A percentile compares a stretch with the other conserved stretches of the same genome.
Evolutionary conservation across 352 stramenopile species (phyloP).

Genomic region (Pythium rishiriense): DNA sequence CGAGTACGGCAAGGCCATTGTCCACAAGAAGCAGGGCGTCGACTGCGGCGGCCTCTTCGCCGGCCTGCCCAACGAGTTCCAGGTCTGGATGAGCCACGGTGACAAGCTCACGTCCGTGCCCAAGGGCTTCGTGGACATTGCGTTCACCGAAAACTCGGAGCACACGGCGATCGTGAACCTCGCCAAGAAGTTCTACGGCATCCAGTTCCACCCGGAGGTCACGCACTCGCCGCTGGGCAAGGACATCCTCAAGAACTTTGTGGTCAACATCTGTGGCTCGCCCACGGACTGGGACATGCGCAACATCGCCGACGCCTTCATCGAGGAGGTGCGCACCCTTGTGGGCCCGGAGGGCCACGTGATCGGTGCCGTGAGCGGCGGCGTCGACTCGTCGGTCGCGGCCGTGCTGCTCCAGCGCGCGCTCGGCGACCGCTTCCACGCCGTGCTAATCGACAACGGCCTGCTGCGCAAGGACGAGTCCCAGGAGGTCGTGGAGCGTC

Average conservation of each 20-base stretch:
- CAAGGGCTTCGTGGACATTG: constrained; percentile 91
- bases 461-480: constrained; percentile 97
- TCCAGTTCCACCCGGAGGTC: constrained; percentile 98
- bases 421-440: constrained; percentile 98
- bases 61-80: constrained; percentile 91
- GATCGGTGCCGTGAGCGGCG: constrained; percentile 97
- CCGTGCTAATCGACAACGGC: constrained; percentile 99
- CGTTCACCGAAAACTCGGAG: constrained; percentile 88
- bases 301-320: constrained; percentile 92
- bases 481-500: constrained; percentile 86
- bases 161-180: constrained; percentile 96
- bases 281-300: constrained; percentile 98
- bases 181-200: constrained; percentile 93
- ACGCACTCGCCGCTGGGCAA: constrained; percentile 96
- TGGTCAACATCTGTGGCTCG: constrained; percentile 94
- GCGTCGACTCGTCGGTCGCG: constrained; percentile 98
- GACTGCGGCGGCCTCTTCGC: constrained; percentile 85
- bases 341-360: constrained; percentile 96
- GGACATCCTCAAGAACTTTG: constrained; percentile 97
- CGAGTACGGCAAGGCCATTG: constrained; percentile 98
- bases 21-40: constrained; percentile 63
- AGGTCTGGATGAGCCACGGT: constrained; percentile 99
- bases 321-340: constrained; percentile 87
- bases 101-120: constrained; percentile 97
- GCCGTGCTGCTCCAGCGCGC: constrained; percentile 97